Percentiles rank a stretch among this genome's conserved stretches.
These are phyloP conservation scores for Byssothecium circinans DNA, from an alignment of 2,329 filamentous ascomycete species.

Conservation along the genomic window DNA sequence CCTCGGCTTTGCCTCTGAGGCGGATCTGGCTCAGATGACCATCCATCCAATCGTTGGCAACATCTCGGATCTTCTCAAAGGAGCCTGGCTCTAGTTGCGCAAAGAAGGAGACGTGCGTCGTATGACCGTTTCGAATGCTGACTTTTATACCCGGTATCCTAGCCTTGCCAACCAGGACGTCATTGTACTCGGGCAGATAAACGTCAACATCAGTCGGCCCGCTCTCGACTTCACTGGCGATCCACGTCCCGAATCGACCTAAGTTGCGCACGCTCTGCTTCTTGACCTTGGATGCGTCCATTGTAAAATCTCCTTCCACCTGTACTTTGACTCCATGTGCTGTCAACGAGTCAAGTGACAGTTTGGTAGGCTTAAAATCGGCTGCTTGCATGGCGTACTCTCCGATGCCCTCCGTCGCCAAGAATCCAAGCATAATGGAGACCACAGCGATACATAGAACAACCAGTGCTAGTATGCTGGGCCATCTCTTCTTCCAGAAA, in stretches of 20 bases:
- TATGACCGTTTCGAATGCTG: slow-evolving; percentile 74
- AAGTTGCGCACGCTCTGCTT: slow-evolving; percentile 72
- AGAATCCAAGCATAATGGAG: slow-evolving; percentile 79
- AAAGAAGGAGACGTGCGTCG: slow-evolving; percentile 76
- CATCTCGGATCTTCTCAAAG: slow-evolving; percentile 71
- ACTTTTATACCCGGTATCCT: slow-evolving; percentile 74
- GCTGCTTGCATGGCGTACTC: slow-evolving; percentile 83
- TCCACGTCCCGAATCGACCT: slow-evolving; percentile 76
- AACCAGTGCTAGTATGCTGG: slow-evolving; percentile 73
- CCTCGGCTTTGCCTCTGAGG: slow-evolving; percentile 71
- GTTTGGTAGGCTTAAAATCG: slow-evolving; percentile 77
- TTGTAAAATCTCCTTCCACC: slow-evolving; percentile 76
- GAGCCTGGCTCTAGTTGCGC: slow-evolving; percentile 76
- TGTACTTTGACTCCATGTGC: slow-evolving; percentile 74
- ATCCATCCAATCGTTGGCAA: slow-evolving; percentile 87
- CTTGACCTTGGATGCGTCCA: slow-evolving; percentile 76
- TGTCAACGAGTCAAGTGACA: slow-evolving; percentile 86
- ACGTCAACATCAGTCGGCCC: slow-evolving; percentile 73
- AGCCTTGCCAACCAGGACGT: slow-evolving; percentile 76
- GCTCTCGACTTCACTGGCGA: slow-evolving; percentile 75
- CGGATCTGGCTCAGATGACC: slow-evolving; percentile 72
- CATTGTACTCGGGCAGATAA: slow-evolving; percentile 79
- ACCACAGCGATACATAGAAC: slow-evolving; percentile 65
- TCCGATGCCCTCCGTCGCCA: slow-evolving; percentile 77
- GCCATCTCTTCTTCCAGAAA: slow-evolving; percentile 63